Evolutionary conservation across 805 yeast genomes (phyloP), one percentile per base, ranked within the genome.

Genomic region (Starmerella etchellsii): DNA sequence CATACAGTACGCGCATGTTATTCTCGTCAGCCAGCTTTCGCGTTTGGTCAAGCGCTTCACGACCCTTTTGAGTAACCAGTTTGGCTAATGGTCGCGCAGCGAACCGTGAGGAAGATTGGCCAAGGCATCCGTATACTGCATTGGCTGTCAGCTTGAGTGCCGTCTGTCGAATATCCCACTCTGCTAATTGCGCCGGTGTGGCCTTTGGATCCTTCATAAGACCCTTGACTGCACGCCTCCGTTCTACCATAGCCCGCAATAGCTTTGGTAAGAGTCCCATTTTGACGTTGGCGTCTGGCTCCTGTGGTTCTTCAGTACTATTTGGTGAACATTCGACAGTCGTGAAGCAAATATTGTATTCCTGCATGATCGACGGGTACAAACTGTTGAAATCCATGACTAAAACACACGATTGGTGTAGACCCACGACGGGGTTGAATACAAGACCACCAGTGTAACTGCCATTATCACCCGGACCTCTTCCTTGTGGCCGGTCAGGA

Each of bases 81-180:
- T 83, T 83, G 4, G 98, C 98, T 52, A 91, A 67, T 0, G 97
- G 95, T 55, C 82, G 80, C 11, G 98, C 98, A 56, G 87, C 88
- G 60, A 91, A 91, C 54, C 98, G 72, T 19, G 96, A 84, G 53
- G 80, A 73, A 6, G 80, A 81, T 59, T 78, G 87, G 51, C 98
- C 98, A 53, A 91, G 70, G 71, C 97, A 91, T 57, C 98, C 98
- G 64, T 91, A 91, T 96, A 91, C 88, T n/a, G 98, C 91, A 62
- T 91, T 91, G 23, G 98, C 98, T 2, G 98, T 93, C 57, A 91
- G 69, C 59, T 91, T 91, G 58, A 91, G 71, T 0, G 98, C 97
- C 59, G 81, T 93, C 61, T 91, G 98, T 56, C 87, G 83, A 56
- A 87, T 85, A 59, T 91, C 97, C 67, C 80, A 84, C 56, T 88